Conservation (phyloP, 1,139 yeast species). For the Fermentozyma sake region DNA sequence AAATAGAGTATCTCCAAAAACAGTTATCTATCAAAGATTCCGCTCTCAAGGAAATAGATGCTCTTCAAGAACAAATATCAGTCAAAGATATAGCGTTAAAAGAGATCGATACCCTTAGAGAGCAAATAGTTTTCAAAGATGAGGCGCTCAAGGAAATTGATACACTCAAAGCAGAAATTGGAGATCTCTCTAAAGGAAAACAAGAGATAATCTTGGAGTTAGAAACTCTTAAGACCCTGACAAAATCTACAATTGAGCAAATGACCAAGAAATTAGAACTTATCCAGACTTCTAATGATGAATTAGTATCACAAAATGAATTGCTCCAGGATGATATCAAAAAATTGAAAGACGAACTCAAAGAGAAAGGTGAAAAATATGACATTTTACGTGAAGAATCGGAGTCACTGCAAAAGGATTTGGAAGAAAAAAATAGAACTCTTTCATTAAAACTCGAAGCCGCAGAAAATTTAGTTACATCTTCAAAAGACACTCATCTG, state of each 20-base stretch:
- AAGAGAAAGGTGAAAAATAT: slow-evolving; percentile 1
- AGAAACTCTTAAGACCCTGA: neutral
- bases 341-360: slow-evolving; percentile 1
- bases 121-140: too few relatives aligned
- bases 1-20: too few relatives aligned
- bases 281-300: slow-evolving; percentile 1
- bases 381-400: neutral
- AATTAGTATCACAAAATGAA: slow-evolving; percentile 1
- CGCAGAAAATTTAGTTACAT: too few relatives aligned
- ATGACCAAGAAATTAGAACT: slow-evolving; percentile 1
- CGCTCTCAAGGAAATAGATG: too few relatives aligned
- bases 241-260: slow-evolving; percentile 1
- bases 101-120: too few relatives aligned
- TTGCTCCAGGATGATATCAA: neutral
- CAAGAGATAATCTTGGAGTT: neutral
- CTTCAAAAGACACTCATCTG: too few relatives aligned
- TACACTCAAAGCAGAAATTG: slow-evolving; percentile 8
- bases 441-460: too few relatives aligned
- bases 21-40: too few relatives aligned
- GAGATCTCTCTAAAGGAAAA: neutral
- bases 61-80: neutral
- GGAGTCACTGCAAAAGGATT: too few relatives aligned
- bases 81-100: neutral
- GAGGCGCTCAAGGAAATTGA: slow-evolving; percentile 6
- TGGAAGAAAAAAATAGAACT: too few relatives aligned